Conservation (phyloP, 1,284 basidiomycete species). For the Mycena citricolor region DNA sequence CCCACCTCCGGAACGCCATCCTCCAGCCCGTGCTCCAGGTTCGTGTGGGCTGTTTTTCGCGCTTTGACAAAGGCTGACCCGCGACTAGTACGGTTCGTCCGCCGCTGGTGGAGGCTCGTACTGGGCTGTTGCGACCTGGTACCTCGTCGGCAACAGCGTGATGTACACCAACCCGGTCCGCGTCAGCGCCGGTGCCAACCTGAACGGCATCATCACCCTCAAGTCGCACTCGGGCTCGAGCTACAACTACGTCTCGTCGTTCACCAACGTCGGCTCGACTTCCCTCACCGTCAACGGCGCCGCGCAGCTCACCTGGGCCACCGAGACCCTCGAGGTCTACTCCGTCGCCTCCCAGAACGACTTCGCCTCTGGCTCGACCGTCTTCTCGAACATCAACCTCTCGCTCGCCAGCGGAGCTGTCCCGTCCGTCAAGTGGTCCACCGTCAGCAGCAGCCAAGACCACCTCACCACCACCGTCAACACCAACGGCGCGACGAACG, state of each 20-base stretch:
- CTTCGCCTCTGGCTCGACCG: slow-evolving; percentile 15
- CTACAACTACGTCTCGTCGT: slow-evolving; percentile 13
- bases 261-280: slow-evolving; percentile 11
- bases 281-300: slow-evolving; percentile 5
- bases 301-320: slow-evolving; percentile 17
- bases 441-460: background rate
- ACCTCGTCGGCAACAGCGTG: slow-evolving; percentile 10
- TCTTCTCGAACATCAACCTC: slow-evolving; percentile 14
- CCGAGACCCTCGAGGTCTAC: slow-evolving; percentile 17
- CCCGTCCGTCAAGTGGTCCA: slow-evolving; percentile 5
- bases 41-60: background rate
- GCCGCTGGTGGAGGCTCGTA: slow-evolving; percentile 15
- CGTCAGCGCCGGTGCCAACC: slow-evolving; percentile 2
- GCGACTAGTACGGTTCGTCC: slow-evolving; percentile 5
- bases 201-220: slow-evolving; percentile 16
- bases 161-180: slow-evolving; percentile 11
- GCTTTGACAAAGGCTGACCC: background rate
- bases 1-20: slow-evolving; percentile 11
- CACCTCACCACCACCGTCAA: slow-evolving; percentile 7
- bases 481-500: slow-evolving; percentile 8
- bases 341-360: slow-evolving; percentile 1
- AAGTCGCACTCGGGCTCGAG: background rate
- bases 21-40: slow-evolving; percentile 17
- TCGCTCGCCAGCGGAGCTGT: slow-evolving; percentile 1
- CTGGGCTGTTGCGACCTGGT: slow-evolving; percentile 16